Base-by-base conservation (phyloP, 148 eudicot species). In the Cornus suecica region DNA sequence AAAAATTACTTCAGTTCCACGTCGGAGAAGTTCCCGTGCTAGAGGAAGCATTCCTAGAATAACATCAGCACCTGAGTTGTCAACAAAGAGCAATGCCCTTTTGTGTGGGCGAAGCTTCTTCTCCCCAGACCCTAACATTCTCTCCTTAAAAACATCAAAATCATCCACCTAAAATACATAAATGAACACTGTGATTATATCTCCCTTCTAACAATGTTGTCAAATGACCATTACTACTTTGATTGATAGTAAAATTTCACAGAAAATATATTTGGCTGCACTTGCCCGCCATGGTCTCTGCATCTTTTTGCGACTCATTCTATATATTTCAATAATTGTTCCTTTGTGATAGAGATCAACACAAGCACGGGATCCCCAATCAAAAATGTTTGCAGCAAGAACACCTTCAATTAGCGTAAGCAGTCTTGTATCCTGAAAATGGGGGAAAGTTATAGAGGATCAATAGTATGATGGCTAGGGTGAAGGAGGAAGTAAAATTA, bases 331-430 rank as follows among this genome's bases (percentile, higher is more conserved):
- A 13, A 95, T 95, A 75, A 95, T 95, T 34, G 99, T 95, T 70
- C 99, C 99, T 80, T 92, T 85, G 77, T 91, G 94, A 83, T 95
- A 95, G 77, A 95, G 99, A 73, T 95, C 97, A 78, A 95, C 99
- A 85, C 99, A 95, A 25, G 99, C 99, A 70, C 97, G 97, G 29
- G 99, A 92, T 71, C 99, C 99, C 99, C 99, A 95, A 70, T 95
- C 99, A 84, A 95, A 95, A 51, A 95, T 95, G 85, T 95, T 95
- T 61, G 99, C 99, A 80, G 99, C 99, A 66, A 95, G 92, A 67
- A 95, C 99, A 16, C 99, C 99, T 85, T 95, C 99, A 51, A 95
- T 91, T 80, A 95, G 85, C 32, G 88, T 86, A 79, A 90, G 93
- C 79, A 91, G 74, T 78, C 97, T 89, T 76, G 84, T 81, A 52